Conservation (phyloP, 257 asterid species). For the Petunia secreta region DNA sequence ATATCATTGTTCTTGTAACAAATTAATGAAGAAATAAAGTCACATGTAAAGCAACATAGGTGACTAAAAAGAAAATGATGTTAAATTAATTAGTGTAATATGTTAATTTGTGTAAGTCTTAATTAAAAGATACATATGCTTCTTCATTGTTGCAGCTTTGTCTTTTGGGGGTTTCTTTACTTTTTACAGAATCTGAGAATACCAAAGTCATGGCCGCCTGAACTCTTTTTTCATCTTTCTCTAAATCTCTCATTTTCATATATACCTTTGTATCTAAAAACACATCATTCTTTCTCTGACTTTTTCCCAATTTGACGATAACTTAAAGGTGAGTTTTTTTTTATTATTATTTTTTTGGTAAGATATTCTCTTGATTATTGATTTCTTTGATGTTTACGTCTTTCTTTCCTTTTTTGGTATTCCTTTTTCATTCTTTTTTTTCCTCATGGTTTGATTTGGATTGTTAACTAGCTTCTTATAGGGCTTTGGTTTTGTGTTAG, state of each 20-base stretch:
- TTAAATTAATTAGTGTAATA: not conserved
- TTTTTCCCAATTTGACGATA: constrained; percentile 22
- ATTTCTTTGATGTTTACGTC: constrained; percentile 21
- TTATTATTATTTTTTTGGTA: not conserved
- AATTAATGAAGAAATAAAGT: too few relatives aligned
- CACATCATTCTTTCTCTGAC: constrained; percentile 18
- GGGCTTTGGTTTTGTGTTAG: constrained; percentile 37
- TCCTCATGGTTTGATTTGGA: constrained; percentile 31
- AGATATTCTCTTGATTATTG: not conserved
- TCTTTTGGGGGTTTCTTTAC: constrained; percentile 24
- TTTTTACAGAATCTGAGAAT: constrained; percentile 15
- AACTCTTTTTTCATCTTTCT: constrained; percentile 35
- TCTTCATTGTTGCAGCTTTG: not conserved
- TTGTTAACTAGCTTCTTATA: constrained; percentile 31
- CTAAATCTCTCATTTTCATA: constrained; percentile 21
- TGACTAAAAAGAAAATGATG: too few relatives aligned
- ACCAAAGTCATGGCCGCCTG: constrained; percentile 63
- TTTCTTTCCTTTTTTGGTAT: constrained; percentile 1
- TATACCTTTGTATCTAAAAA: not conserved
- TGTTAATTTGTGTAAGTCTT: constrained; percentile 8
- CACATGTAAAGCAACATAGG: too few relatives aligned
- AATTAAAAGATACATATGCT: constrained; percentile 20
- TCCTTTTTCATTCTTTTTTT: not conserved
- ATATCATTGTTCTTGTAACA: too few relatives aligned
- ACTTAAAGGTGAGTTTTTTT: constrained; percentile 42